These are phyloP conservation scores for grape (Vitis vinifera) DNA, from an alignment of 164 flowering plant species.

Conservation along the genomic window DNA sequence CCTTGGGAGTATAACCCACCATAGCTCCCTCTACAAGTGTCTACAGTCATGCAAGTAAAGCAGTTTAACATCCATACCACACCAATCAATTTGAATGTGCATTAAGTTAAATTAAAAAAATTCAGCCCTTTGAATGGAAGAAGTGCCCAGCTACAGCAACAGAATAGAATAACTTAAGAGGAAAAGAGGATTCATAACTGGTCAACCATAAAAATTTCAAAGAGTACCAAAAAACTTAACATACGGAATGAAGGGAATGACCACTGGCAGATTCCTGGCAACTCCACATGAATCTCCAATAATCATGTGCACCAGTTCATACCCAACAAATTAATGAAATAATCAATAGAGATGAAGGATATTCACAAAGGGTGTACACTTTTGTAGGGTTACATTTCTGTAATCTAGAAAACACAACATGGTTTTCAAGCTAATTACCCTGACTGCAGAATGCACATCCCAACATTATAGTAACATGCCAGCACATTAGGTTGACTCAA, in stretches of 20 bases:
- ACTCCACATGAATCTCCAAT: not conserved
- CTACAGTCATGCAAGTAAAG: conserved; percentile 38
- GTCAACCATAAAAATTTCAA: not conserved
- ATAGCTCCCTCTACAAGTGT: conserved; percentile 88
- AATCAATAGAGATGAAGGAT: not conserved
- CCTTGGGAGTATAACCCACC: conserved; percentile 76
- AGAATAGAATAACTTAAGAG: not conserved
- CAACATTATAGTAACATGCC: not conserved
- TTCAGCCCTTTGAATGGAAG: no score
- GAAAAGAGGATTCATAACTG: not conserved
- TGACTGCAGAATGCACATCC: not conserved
- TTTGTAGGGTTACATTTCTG: not conserved
- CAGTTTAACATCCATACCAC: not conserved
- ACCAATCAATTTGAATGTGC: not conserved
- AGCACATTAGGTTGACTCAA: not conserved
- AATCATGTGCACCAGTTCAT: not conserved
- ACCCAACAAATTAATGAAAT: not conserved
- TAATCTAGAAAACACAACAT: not conserved
- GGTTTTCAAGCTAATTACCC: not conserved
- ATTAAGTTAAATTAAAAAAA: not conserved
- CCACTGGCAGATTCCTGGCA: not conserved
- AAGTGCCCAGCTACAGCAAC: no score
- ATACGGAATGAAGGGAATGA: not conserved
- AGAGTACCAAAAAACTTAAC: not conserved
- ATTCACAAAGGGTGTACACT: not conserved